Evolutionary conservation across 495 filamentous ascomycete genomes (phyloP), one percentile per base, ranked within the genome.

Genomic region (Letharia columbiana): DNA sequence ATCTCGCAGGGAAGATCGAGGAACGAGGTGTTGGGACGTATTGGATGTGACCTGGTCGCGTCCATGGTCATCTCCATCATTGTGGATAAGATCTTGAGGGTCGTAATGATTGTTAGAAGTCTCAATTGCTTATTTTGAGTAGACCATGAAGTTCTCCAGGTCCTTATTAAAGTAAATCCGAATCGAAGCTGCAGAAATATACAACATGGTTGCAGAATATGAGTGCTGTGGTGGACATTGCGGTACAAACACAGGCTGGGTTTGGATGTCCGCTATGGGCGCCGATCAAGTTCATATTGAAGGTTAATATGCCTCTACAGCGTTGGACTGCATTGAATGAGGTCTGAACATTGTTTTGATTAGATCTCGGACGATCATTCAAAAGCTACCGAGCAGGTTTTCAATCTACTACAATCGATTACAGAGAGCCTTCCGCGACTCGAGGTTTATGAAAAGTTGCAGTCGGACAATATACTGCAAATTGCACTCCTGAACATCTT

Each of bases 171-270:
- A 28, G 23, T 28, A 28, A 28, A 0, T 28, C 23, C 23, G 23
- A 28, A 28, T 50, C 47, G 47, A 50, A 50, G 47, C 47, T 50
- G n/a, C 15, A 50, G n/a, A 50, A 50, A 10, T 50, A 50, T 23
- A 50, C 47, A 50, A 50, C 47, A 50, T 50, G 47, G 47, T 23
- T 50, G n/a, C 47, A 50, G n/a, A 50, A 50, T 23, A 50, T 50
- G 47, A 50, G 47, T 50, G 47, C 47, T 23, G 47, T 50, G 47
- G 47, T 50, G 47, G 47, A 50, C 47, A 20, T 50, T 23, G 47
- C 47, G 7, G 47, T 50, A 23, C 47, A 50, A 50, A 50, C 47
- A 20, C 47, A 50, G n/a, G 47, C 47, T 50, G 47, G 47, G 6
- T 23, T 50, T 23, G 47, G 20, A 20, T 50, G 47, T 50, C 47